Conservation (phyloP, 257 asterid genomes). For the Primulina tabacum region DNA sequence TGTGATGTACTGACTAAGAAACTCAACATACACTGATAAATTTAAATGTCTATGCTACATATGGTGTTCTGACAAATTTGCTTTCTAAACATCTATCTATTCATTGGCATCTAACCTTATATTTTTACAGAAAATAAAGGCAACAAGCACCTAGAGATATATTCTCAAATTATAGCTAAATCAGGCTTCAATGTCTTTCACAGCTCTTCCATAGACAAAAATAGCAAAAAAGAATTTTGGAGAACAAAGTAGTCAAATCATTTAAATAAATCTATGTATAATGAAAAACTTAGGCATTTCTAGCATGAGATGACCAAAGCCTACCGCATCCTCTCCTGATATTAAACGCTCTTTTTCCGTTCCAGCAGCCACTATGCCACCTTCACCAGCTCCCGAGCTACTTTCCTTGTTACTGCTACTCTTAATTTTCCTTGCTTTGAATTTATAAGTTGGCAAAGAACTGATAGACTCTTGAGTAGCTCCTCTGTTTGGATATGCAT, state of each 20-base stretch:
- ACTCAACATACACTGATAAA: neutral
- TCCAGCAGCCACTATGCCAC: slow-evolving; percentile 94
- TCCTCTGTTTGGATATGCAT: slow-evolving; percentile 74
- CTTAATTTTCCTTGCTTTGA: slow-evolving; percentile 60
- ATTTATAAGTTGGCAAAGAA: slow-evolving; percentile 83
- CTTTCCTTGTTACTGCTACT: slow-evolving; percentile 43
- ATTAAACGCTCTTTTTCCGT: slow-evolving; percentile 86
- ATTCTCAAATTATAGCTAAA: neutral
- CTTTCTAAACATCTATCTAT: neutral
- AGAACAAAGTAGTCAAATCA: neutral
- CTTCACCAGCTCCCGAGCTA: slow-evolving; percentile 46
- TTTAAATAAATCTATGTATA: neutral
- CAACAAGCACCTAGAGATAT: slow-evolving; percentile 15
- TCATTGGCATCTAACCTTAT: neutral
- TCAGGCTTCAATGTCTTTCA: neutral
- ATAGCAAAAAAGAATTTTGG: neutral
- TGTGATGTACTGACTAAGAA: neutral
- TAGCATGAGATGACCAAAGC: slow-evolving; percentile 17
- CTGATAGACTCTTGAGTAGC: slow-evolving; percentile 90
- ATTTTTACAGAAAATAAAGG: neutral
- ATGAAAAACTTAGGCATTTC: slow-evolving; percentile 1
- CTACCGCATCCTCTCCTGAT: slow-evolving; percentile 96
- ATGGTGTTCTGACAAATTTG: neutral
- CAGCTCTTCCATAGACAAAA: neutral
- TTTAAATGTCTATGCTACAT: neutral